Conservation (phyloP, 176 grass and related monocot genomes). For the Pontederia crassipes region DNA sequence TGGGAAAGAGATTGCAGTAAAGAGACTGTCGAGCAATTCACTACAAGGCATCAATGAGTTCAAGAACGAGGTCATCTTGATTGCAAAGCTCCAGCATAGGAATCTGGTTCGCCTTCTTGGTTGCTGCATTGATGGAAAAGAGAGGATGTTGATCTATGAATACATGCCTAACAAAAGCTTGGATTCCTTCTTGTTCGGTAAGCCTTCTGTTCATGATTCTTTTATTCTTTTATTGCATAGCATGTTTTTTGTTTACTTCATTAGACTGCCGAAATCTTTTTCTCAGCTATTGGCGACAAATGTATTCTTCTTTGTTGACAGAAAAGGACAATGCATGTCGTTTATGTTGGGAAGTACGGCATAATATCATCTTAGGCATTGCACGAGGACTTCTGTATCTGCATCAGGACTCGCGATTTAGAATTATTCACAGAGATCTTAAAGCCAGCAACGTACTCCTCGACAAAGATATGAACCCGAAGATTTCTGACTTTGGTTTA, state of each 20-base stretch:
- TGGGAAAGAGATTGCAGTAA: constrained; percentile 2
- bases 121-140: too few relatives aligned
- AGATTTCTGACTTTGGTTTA: constrained; percentile 7
- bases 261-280: neutral
- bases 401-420: too few relatives aligned
- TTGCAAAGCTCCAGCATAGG: too few relatives aligned
- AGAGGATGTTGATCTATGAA: too few relatives aligned
- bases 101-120: too few relatives aligned
- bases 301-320: neutral
- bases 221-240: too few relatives aligned
- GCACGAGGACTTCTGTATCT: neutral
- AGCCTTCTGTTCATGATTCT: too few relatives aligned
- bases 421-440: too few relatives aligned
- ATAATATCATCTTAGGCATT: neutral
- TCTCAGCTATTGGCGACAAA: neutral
- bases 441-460: constrained; percentile 5
- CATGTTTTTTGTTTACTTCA: neutral
- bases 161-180: neutral
- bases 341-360: neutral
- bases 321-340: neutral
- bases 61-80: too few relatives aligned
- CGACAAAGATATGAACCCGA: constrained; percentile 2
- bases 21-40: neutral
- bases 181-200: constrained; percentile 7
- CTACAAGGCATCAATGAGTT: too few relatives aligned